Evolutionary conservation across 176 grass and related monocot genomes (phyloP), one percentile per base, ranked within the genome.

Genomic region (Aegilops umbellulata): DNA sequence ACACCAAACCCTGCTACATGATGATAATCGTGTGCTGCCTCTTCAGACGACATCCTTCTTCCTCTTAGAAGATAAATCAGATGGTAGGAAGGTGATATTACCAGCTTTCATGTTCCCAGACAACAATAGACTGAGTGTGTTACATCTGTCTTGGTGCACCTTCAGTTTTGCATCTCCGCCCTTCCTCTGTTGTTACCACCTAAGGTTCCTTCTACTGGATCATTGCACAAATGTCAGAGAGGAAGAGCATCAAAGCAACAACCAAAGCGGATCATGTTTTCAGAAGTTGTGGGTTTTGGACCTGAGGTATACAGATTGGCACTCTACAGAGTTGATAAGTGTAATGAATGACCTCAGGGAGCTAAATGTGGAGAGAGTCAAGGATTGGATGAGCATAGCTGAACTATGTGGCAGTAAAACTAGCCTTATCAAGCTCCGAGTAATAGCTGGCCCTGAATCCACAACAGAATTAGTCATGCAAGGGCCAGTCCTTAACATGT

Each of bases 161-260:
- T 73, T 73, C 69, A 78, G 86, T 19, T 88, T 88, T 34, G 23
- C 35, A 25, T 83, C 73, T 15, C 80, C 86, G 1, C 86, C 86
- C 2, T 88, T 88, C 65, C 0, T 7, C 1, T 8, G 24, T 6
- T 88, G 74, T 35, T 49, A 2, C 6, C 61, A 12, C 14, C 30
- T 88, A 13, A 88, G 87, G n/a, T 88, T 88, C 55, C 53, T 88
- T 13, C 22, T 69, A 0, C 36, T 83, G 5, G 34, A 88, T 8
- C 25, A 88, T 42, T 88, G 80, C 35, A 23, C 9, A n/a, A 10
- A 72, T 39, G 7, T 71, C 2, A 42, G 4, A 71, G 2, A 39
- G 12, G 31, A 38, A 9, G 4, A 66, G 26, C 32, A 69, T 8
- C 1, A 51, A 51, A 51, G 15, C 47, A 51, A n/a, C 1, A 19